These are phyloP conservation scores for Ramularia collo-cygni DNA, from an alignment of 2,329 filamentous ascomycete species.

Conservation along the genomic window DNA sequence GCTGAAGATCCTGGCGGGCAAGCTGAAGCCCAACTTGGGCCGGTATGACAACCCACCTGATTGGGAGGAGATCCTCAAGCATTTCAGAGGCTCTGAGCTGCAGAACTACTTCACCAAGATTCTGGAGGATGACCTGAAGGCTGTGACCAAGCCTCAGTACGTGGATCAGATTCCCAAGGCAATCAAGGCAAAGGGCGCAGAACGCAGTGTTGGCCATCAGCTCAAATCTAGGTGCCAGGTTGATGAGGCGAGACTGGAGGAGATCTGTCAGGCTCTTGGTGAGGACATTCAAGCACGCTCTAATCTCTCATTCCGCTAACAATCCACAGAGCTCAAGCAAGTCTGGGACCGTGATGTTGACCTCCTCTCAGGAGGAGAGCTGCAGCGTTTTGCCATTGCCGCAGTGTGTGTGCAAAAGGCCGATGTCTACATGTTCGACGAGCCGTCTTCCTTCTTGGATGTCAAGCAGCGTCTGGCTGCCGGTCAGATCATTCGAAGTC, in stretches of 20 bases:
- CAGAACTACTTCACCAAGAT: conserved; percentile 99
- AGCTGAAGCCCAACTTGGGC: conserved; percentile 96
- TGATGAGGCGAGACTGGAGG: conserved; percentile 60
- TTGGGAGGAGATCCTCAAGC: conserved; percentile 98
- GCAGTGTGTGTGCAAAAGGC: conserved; percentile 93
- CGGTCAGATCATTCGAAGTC: conserved; percentile 82
- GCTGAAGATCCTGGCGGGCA: conserved; percentile 95
- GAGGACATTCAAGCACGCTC: conserved; percentile 10
- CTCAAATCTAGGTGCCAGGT: conserved; percentile 71
- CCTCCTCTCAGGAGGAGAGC: conserved; percentile 89
- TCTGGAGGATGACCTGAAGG: conserved; percentile 92
- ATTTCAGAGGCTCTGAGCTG: conserved; percentile 94
- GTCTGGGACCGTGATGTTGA: conserved; percentile 88
- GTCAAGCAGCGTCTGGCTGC: conserved; percentile 97
- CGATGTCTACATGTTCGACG: conserved; percentile 99
- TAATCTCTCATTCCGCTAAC: not conserved
- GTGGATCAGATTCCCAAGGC: conserved; percentile 96
- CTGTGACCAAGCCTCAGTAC: conserved; percentile 98
- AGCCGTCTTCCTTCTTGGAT: conserved; percentile 97
- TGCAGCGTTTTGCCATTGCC: conserved; percentile 96
- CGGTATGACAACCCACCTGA: conserved; percentile 93
- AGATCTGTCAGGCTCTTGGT: conserved; percentile 75
- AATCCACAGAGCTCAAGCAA: conserved; percentile 63
- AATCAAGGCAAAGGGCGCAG: conserved; percentile 58
- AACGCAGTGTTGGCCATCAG: conserved; percentile 68